Evolutionary conservation across 371 early-diverging fungal genomes (phyloP), one percentile per base, ranked within the genome.

Genomic region (Umbelopsis sp.): DNA sequence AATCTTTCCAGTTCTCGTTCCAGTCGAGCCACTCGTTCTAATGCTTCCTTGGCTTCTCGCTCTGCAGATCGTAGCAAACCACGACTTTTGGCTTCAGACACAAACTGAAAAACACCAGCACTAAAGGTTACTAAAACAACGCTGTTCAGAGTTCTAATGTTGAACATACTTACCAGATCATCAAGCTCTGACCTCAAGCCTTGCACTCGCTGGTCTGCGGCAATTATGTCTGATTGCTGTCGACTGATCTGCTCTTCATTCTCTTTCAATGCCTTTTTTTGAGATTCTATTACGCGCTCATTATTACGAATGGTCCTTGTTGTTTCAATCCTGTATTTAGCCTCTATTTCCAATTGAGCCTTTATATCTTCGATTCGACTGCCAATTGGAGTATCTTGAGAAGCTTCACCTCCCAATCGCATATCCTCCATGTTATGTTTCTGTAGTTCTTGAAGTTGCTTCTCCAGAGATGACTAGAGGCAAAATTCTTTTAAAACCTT

Each of bases 251-350:
- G 57, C 37, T 57, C 57, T 35, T 57, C 57, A 6, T 35, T 57
- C 35, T 57, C 57, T 37, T 16, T 57, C 57, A 57, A 35, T 5
- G 57, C 29, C n/a, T 57, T 57, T 32, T 57, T 57, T 37, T 57
- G 57, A 18, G 57, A 29, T 35, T 57, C 57, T 24, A 57, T 57
- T 1, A 57, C 14, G 3, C 57, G 29, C 29, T 57, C 57, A 18
- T 57, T 57, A n/a, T 57, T 57, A 29, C 57, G 57, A 57, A 57
- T 57, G 11, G 35, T 57, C 29, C 57, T 29, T 12, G 57, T 57
- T 0, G 57, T 57, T 35, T 57, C 57, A 24, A 57, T 11, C 18
- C 35, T 57, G 32, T 18, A 29, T 57, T 57, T 57, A 24, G 57
- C 57, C 18, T 57, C 57, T 6, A n/a, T 4, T 35, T 57, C 57